phyloP scores from a whole-genome alignment of 2,329 filamentous ascomycete species.

The Fusarium coicis region DNA sequence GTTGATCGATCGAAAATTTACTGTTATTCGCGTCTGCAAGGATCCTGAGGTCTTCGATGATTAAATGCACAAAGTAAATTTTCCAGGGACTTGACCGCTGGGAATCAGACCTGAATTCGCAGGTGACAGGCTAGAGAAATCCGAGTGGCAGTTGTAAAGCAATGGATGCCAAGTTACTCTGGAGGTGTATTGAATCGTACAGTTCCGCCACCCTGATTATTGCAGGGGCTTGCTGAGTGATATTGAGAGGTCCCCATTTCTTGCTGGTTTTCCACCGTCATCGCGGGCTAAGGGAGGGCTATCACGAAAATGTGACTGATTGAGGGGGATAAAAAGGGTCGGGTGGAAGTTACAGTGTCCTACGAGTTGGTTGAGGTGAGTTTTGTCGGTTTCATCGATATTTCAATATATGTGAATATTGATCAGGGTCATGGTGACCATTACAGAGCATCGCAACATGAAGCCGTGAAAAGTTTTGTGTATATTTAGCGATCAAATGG shows the following conservation, averaged over 20 bases:
- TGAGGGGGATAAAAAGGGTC: not conserved
- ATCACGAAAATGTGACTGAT: not conserved
- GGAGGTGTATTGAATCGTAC: constrained; percentile 16
- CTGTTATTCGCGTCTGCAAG: not conserved
- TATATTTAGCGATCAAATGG: constrained; percentile 11
- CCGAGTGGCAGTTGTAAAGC: not conserved
- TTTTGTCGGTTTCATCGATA: not conserved
- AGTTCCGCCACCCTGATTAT: constrained; percentile 33
- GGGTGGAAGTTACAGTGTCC: not conserved
- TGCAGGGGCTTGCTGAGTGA: constrained; percentile 26
- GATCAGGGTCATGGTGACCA: constrained; percentile 9
- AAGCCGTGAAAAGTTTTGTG: constrained; percentile 17
- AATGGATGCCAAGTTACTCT: constrained; percentile 28
- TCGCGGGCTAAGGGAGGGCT: constrained; percentile 22
- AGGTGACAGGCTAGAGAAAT: not conserved
- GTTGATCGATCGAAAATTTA: not conserved
- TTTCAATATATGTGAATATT: not conserved
- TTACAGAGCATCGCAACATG: constrained; percentile 18
- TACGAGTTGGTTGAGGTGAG: not conserved
- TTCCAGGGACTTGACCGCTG: not conserved
- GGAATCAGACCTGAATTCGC: not conserved
- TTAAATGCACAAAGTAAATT: not conserved
- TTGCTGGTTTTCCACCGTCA: constrained; percentile 29
- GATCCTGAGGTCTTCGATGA: constrained; percentile 1
- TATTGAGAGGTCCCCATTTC: constrained; percentile 18